Evolutionary conservation across 139 green algal genomes (phyloP).

Genomic region (Chloropicon primus): DNA sequence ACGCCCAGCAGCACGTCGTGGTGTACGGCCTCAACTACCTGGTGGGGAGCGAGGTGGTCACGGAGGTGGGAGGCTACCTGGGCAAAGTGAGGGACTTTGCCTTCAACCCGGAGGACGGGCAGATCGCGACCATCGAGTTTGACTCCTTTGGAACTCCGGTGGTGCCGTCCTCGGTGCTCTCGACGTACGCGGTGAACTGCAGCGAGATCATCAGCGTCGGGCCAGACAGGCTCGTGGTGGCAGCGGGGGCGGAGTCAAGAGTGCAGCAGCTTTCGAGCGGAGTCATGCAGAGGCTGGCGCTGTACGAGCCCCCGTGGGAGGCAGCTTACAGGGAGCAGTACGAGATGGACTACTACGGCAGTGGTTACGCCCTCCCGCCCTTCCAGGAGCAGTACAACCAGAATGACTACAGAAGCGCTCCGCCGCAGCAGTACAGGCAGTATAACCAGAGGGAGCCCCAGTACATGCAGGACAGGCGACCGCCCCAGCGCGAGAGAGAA

Average conservation of each 20-base stretch:
- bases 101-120: constrained; percentile 57
- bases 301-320: constrained; percentile 17
- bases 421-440: not conserved
- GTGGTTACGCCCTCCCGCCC: not conserved
- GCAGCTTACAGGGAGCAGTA: constrained; percentile 3
- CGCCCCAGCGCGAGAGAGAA: not conserved
- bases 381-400: constrained; percentile 2
- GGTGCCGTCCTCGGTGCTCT: constrained; percentile 47
- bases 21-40: constrained; percentile 36
- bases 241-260: constrained; percentile 11
- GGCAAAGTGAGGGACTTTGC: constrained; percentile 57
- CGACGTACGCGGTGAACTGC: constrained; percentile 29
- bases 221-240: constrained; percentile 16
- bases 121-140: constrained; percentile 38
- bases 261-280: constrained; percentile 15
- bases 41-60: constrained; percentile 41
- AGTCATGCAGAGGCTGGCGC: constrained; percentile 13
- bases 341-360: constrained; percentile 3
- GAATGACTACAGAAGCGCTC: not conserved
- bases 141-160: constrained; percentile 54
- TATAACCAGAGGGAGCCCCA: not conserved
- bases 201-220: constrained; percentile 16
- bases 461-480: too few species aligned
- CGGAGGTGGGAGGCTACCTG: constrained; percentile 30
- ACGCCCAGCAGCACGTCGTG: constrained; percentile 31